Conservation (phyloP, 2,329 filamentous ascomycete species). For the Endothia cerciana region DNA sequence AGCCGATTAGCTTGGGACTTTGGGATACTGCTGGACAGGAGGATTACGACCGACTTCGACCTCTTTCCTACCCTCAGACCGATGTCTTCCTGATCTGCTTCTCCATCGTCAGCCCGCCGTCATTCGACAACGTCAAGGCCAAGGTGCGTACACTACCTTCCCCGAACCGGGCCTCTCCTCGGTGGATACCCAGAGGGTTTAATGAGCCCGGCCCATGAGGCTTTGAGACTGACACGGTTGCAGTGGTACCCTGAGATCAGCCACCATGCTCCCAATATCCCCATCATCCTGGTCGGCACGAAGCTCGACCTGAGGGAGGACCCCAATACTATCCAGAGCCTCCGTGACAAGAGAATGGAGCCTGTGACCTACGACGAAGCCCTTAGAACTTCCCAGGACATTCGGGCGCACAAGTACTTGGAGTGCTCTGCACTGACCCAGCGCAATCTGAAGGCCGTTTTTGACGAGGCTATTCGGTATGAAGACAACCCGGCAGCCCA, state of each 20-base stretch:
- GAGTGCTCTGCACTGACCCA: constrained; percentile 98
- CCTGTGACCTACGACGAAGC: constrained; percentile 96
- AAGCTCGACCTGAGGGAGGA: constrained; percentile 97
- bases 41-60: constrained; percentile 94
- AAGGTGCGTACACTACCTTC: constrained; percentile 66
- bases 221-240: constrained; percentile 24
- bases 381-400: constrained; percentile 86
- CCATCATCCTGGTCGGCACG: constrained; percentile 95
- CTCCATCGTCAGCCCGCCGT: constrained; percentile 95
- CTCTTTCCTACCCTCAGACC: constrained; percentile 96
- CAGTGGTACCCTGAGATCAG: constrained; percentile 98
- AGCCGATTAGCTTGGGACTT: constrained; percentile 92
- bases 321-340: constrained; percentile 75
- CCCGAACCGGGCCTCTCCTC: constrained; percentile 4
- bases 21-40: constrained; percentile 99
- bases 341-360: constrained; percentile 92
- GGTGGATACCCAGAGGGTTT: not conserved
- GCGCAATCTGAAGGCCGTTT: constrained; percentile 96
- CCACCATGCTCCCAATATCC: constrained; percentile 92
- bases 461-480: constrained; percentile 97
- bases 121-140: constrained; percentile 98
- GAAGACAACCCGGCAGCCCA: constrained; percentile 40
- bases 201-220: not conserved
- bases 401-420: constrained; percentile 94
- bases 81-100: constrained; percentile 99